Evolutionary conservation across 2,329 filamentous ascomycete species (phyloP).

Genomic region (Penicillium sp.): DNA sequence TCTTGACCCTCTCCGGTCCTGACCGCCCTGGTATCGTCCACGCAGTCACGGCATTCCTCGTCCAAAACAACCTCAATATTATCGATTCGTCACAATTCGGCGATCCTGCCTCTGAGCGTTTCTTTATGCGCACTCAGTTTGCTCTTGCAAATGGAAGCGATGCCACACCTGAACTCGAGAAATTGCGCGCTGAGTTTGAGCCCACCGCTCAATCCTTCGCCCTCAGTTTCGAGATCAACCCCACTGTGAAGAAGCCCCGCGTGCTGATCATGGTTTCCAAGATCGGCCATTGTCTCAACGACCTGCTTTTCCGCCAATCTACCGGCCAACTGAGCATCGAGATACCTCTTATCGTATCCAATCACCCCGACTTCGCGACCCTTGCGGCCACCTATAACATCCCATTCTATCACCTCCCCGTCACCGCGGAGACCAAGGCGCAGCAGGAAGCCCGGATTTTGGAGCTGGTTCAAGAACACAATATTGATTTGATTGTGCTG

Average conservation of each 20-base stretch:
- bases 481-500: slow-evolving; percentile 75
- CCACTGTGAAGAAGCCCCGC: slow-evolving; percentile 67
- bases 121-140: slow-evolving; percentile 89
- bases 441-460: slow-evolving; percentile 71
- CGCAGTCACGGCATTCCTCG: slow-evolving; percentile 75
- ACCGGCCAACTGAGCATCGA: slow-evolving; percentile 73
- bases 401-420: slow-evolving; percentile 76
- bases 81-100: slow-evolving; percentile 83
- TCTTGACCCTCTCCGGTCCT: slow-evolving; percentile 78
- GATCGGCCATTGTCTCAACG: slow-evolving; percentile 82
- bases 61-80: slow-evolving; percentile 72
- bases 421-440: slow-evolving; percentile 73
- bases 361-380: slow-evolving; percentile 70
- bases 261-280: slow-evolving; percentile 89
- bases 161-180: slow-evolving; percentile 42
- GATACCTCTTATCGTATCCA: slow-evolving; percentile 75
- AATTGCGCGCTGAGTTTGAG: slow-evolving; percentile 58
- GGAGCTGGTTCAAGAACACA: slow-evolving; percentile 65
- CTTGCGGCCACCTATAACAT: slow-evolving; percentile 73
- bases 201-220: slow-evolving; percentile 62
- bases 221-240: slow-evolving; percentile 71
- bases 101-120: slow-evolving; percentile 69
- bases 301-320: slow-evolving; percentile 76
- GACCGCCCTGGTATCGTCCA: slow-evolving; percentile 84
- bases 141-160: slow-evolving; percentile 47